These are phyloP conservation scores for Lolium rigidum DNA, from an alignment of 176 grass and related monocot species.

Conservation along the genomic window DNA sequence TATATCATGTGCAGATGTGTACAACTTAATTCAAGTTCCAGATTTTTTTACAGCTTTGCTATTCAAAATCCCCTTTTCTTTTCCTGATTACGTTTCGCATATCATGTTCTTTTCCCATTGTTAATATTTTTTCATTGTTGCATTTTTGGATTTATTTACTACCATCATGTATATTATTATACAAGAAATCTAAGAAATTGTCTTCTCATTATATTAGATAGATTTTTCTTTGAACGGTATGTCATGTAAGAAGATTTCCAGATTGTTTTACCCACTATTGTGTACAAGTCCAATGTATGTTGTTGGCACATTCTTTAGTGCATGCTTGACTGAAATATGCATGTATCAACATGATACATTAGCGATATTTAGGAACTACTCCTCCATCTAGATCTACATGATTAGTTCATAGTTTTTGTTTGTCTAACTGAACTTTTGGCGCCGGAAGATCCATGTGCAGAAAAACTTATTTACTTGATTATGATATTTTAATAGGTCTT, in stretches of 20 bases:
- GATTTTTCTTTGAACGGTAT: neutral
- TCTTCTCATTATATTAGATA: neutral
- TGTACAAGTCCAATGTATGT: neutral
- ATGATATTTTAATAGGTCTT: too few species aligned
- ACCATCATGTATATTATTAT: too few species aligned
- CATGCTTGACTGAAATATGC: too few species aligned
- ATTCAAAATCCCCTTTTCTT: neutral
- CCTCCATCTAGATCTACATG: too few species aligned
- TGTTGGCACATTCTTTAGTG: neutral
- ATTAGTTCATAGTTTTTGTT: too few species aligned
- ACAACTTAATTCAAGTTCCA: neutral
- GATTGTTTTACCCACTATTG: neutral
- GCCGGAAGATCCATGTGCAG: too few species aligned
- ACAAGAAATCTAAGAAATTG: neutral
- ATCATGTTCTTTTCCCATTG: neutral
- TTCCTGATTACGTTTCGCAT: neutral
- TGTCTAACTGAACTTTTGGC: too few species aligned
- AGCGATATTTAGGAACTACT: too few species aligned
- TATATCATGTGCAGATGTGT: neutral
- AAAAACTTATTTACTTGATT: too few species aligned
- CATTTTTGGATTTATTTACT: neutral
- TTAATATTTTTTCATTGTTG: neutral
- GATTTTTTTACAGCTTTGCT: neutral
- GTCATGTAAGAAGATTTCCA: too few species aligned
- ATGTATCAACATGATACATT: too few species aligned